phyloP scores from a whole-genome alignment of 345 rosid species.

The Aquilaria yunnanensis region DNA sequence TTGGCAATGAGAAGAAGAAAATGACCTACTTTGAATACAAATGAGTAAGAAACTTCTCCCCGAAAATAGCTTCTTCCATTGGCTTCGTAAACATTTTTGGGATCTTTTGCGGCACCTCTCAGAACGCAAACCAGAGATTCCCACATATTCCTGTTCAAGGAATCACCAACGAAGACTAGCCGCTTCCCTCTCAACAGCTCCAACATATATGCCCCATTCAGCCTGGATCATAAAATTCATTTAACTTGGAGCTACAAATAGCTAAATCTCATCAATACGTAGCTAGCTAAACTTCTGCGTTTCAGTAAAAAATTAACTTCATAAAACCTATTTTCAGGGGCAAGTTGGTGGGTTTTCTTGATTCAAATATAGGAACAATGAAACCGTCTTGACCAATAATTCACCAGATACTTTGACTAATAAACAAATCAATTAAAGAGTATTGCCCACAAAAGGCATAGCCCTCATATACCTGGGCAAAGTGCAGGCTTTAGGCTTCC shows the following conservation, averaged over 20 bases:
- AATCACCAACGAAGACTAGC: conserved; percentile 88
- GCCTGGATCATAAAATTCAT: conserved; percentile 31
- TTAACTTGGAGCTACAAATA: not conserved
- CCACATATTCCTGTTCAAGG: conserved; percentile 96
- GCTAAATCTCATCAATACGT: too few relatives aligned
- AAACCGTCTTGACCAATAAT: too few relatives aligned
- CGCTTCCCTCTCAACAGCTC: conserved; percentile 81
- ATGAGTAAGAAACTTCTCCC: conserved; percentile 83
- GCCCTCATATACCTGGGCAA: conserved; percentile 57
- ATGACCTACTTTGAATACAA: conserved; percentile 65
- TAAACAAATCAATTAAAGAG: not conserved
- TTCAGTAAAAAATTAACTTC: too few relatives aligned
- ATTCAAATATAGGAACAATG: too few relatives aligned
- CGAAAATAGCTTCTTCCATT: conserved; percentile 67
- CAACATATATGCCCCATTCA: conserved; percentile 56
- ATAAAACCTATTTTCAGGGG: too few relatives aligned
- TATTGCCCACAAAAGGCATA: not conserved
- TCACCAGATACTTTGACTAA: not conserved
- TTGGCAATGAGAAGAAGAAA: too few relatives aligned
- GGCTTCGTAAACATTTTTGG: conserved; percentile 66
- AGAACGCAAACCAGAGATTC: conserved; percentile 89
- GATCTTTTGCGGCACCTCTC: conserved; percentile 54
- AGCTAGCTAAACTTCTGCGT: too few relatives aligned
- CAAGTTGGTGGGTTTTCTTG: too few relatives aligned
- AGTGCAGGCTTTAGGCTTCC: conserved; percentile 84